Evolutionary conservation across 306 rosid genomes (phyloP), one percentile per base, ranked within the genome.

Genomic region (Gynostemma pentaphyllum): DNA sequence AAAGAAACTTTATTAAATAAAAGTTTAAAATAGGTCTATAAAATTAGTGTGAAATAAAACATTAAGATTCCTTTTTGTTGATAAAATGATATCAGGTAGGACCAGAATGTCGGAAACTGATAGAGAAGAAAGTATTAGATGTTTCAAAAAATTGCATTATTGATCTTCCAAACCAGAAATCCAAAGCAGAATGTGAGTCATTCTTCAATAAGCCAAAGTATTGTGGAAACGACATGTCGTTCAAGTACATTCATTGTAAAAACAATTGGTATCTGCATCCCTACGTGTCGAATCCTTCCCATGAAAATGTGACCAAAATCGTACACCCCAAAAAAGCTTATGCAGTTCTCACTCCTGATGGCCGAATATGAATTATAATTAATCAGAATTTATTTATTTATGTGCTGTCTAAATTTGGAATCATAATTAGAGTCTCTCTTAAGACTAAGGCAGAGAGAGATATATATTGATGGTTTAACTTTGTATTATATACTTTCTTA

Each of bases 131-230:
- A 28, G n/a, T 50, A 9, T 68, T 92, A 23, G 70, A 80, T 11
- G 76, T 92, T 18, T 41, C n/a, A 0, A 52, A 22, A 1, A 92
- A 92, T 29, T 92, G 98, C 72, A 83, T 92, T 18, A 29, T 16
- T 6, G 81, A 75, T 11, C 62, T 88, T 6, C 75, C 80, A 0
- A 62, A 83, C 34, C 98, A 88, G 66, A 73, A 42, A 46, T 29
- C 86, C 0, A 15, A 39, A 0, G 1, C 2, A 6, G 72, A 79
- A 2, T 88, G 96, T 23, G 34, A 0, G 1, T 4, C 13, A 0
- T 88, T 87, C 61, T 77, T 56, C 26, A 37, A 29, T 0, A 68
- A 9, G 13, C 59, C 46, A 0, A 69, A 45, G 52, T 10, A 47
- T 0, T 88, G 94, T 24, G 72, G 77, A 0, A 23, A 76, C 28